Base-by-base conservation (phyloP, 2,329 filamentous ascomycete species). In the Monosporascus sp. region DNA sequence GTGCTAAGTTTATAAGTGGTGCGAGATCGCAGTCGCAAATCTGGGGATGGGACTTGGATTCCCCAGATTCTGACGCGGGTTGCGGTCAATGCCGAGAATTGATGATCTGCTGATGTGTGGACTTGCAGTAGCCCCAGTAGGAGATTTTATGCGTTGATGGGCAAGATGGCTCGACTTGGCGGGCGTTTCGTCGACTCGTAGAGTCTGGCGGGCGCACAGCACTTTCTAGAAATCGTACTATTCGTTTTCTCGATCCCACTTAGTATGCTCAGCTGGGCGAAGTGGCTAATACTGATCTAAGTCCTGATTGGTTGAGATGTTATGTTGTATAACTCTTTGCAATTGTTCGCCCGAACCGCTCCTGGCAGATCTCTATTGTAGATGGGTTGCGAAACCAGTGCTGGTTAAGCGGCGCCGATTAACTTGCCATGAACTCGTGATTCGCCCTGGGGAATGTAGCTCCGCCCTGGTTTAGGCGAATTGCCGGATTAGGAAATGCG, bases 1-100 rank as follows among this genome's bases (percentile, higher is more conserved):
- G 24, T 45, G 50, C 56, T 56, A 60, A 57, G 31, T 25, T 18
- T 46, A 44, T 46, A 46, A 27, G 3, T 15, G 17, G 15, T 31
- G 42, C 24, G 42, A 46, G 24, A 46, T 46, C 42, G 42, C 22
- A 25, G 42, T 15, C 14, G 42, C 24, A 46, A 46, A 46, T 27
- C 42, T 25, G 24, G 42, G 42, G 42, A 20, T 20, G 20, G 18
- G 18, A 0, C 20, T 42, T 24, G 5, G 2, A 4, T 42, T 42
- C 39, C 22, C 39, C 39, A 27, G 42, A 17, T 46, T 25, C 14
- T 46, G 42, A 46, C 42, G 15, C 31, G 42, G 42, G 11, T 5
- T 34, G 31, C 31, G 31, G 31, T 11, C 31, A 34, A 34, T 34
- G 31, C 31, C 31, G 11, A 34, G 31, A 31, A 14, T 34, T 14